Evolutionary conservation across 768 basidiomycete genomes (phyloP), one percentile per base, ranked within the genome.

Genomic region (Podaxis mareebaensis): DNA sequence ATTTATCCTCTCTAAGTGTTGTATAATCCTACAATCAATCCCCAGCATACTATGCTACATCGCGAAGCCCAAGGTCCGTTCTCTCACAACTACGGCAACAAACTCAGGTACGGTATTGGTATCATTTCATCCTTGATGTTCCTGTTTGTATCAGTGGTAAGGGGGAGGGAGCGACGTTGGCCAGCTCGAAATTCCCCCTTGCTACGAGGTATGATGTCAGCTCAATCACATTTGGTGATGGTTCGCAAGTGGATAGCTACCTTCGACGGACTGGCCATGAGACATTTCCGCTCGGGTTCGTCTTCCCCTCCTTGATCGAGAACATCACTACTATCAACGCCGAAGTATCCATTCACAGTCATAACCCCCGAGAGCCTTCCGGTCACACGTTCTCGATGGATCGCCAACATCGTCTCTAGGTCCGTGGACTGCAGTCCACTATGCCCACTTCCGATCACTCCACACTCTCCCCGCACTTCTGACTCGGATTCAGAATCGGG

Each of bases 351-450:
- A 7, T 17, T 46, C 28, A n/a, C 46, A 40, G 10, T 38, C 39
- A 7, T 44, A 11, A 56, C 38, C 6, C 54, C 46, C 28, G 42
- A 46, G 10, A 58, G n/a, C 15, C 28, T 10, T 8, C 20, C 58
- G 3, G 15, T 48, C 15, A 48, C 30, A 48, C 24, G 28, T n/a
- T 58, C 58, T 8, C 58, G 58, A 49, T 58, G 58, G 26, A 33
- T 44, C n/a, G 58, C 58, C 42, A 58, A 38, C 44, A 58, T 8
- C 13, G n/a, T 17, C 20, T 58, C 58, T 20, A 48, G 15, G 28
- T 58, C 46, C 44, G 20, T 20, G 20, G 42, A 4, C 7, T 15
- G 42, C n/a, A n/a, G n/a, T 20, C 42, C 42, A 44, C 42, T 44
- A 4, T 20, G 15, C 4, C 0, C 42, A 20, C 20, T 44, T 44